Evolutionary conservation across 371 early-diverging fungal genomes (phyloP).

Genomic region (Mortierella sp.): DNA sequence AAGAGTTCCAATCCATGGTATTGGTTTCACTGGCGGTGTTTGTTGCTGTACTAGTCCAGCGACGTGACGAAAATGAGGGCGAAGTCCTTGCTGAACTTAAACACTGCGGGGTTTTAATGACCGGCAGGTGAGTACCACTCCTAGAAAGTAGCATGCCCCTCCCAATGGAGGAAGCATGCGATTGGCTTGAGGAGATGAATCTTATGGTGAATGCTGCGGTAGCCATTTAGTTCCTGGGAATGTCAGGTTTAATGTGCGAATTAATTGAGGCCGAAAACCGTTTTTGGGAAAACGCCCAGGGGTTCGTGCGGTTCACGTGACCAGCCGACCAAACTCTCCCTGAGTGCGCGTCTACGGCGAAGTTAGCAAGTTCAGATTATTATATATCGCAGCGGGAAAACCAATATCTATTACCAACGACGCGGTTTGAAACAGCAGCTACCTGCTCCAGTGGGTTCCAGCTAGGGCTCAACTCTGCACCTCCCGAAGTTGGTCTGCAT

Average conservation of each 20-base stretch:
- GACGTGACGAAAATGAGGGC: slow-evolving; percentile 1
- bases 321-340: no score
- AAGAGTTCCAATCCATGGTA: slow-evolving; percentile 76
- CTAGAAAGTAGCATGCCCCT: neutral
- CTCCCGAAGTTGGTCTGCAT: no score
- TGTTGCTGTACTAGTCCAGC: neutral
- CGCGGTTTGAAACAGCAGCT: no score
- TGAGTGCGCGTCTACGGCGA: no score
- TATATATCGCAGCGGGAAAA: no score
- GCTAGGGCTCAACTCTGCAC: no score
- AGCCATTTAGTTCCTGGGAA: neutral
- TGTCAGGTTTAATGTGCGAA: neutral
- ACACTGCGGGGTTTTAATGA: slow-evolving; percentile 5
- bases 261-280: no score
- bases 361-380: no score
- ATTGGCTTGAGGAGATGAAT: neutral
- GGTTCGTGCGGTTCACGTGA: no score
- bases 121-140: neutral
- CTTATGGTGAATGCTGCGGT: neutral
- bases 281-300: no score
- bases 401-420: no score
- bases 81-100: slow-evolving; percentile 15
- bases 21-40: slow-evolving; percentile 14
- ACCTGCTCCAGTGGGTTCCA: no score
- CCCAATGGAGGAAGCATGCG: neutral